These are phyloP conservation scores for Echinosophora koreensis DNA, from an alignment of 306 rosid species.

Conservation along the genomic window DNA sequence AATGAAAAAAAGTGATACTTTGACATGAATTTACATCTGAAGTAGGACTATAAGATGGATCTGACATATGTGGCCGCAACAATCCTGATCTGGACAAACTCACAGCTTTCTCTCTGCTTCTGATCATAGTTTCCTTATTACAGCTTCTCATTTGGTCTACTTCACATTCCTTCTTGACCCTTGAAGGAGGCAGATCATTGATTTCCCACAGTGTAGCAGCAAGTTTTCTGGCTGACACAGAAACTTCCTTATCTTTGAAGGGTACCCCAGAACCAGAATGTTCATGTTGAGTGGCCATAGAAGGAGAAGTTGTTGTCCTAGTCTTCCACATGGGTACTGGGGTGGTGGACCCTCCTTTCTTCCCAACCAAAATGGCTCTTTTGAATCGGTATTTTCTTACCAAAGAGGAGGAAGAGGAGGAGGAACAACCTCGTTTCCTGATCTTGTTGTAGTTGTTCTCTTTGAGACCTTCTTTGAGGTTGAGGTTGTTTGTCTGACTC, in stretches of 20 bases:
- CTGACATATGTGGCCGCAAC: constrained; percentile 60
- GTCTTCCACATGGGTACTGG: constrained; percentile 83
- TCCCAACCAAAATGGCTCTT: constrained; percentile 54
- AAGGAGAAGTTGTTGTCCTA: constrained; percentile 44
- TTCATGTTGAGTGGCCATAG: constrained; percentile 34
- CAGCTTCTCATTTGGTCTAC: constrained; percentile 40
- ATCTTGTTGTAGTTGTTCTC: constrained; percentile 43
- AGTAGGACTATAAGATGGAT: constrained; percentile 67
- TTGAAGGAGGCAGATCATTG: constrained; percentile 59
- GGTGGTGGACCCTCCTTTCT: constrained; percentile 67
- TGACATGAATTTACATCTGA: constrained; percentile 65
- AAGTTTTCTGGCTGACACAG: constrained; percentile 77
- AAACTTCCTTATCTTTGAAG: constrained; percentile 57
- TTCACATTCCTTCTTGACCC: constrained; percentile 55
- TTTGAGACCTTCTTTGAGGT: constrained; percentile 9
- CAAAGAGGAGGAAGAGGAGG: constrained; percentile 55
- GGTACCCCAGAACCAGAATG: constrained; percentile 47
- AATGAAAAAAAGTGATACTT: neutral
- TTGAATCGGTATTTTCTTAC: constrained; percentile 52
- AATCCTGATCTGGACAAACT: constrained; percentile 55
- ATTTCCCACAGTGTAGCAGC: constrained; percentile 90
- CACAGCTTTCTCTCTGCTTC: constrained; percentile 48
- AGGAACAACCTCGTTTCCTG: constrained; percentile 60
- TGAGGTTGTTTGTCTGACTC: constrained; percentile 24
- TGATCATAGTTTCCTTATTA: constrained; percentile 36